phyloP scores from a whole-genome alignment of 2,329 filamentous ascomycete species.

The Trichoderma hamatum region DNA sequence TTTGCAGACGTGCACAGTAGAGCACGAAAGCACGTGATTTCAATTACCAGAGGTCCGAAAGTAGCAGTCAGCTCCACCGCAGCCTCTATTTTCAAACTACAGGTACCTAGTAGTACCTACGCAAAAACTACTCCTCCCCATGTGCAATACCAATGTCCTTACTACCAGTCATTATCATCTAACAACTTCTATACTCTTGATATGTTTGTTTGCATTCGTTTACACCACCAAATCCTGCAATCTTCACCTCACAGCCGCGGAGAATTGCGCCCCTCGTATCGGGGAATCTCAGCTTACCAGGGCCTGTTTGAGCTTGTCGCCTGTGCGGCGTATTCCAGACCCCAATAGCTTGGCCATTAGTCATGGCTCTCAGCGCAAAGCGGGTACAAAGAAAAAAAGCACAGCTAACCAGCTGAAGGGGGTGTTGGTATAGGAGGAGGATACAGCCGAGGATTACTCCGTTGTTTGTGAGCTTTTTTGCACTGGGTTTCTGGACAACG shows the following conservation, averaged over 20 bases:
- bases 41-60: not conserved
- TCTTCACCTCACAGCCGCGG: not conserved
- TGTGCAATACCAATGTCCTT: not conserved
- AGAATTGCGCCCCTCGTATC: conserved; percentile 19
- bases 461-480: not conserved
- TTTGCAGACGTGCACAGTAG: not conserved
- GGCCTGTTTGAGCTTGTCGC: conserved; percentile 1
- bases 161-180: not conserved
- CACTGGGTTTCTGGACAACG: not conserved
- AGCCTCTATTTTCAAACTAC: not conserved
- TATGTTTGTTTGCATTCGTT: not conserved
- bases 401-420: not conserved
- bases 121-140: too few species aligned
- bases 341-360: conserved; percentile 18
- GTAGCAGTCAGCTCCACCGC: not conserved
- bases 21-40: conserved; percentile 28
- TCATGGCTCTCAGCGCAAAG: conserved; percentile 18
- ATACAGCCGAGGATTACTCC: conserved; percentile 20
- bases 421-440: not conserved
- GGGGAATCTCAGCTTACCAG: conserved; percentile 18
- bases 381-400: conserved; percentile 4
- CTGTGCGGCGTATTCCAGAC: conserved; percentile 1
- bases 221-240: not conserved
- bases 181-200: fast-evolving
- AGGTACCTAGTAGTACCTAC: too few species aligned